A percentile compares a stretch with the other conserved stretches of the same genome.
Conservation (phyloP, 768 basidiomycete genomes). For the Naganishia randhawae region DNA sequence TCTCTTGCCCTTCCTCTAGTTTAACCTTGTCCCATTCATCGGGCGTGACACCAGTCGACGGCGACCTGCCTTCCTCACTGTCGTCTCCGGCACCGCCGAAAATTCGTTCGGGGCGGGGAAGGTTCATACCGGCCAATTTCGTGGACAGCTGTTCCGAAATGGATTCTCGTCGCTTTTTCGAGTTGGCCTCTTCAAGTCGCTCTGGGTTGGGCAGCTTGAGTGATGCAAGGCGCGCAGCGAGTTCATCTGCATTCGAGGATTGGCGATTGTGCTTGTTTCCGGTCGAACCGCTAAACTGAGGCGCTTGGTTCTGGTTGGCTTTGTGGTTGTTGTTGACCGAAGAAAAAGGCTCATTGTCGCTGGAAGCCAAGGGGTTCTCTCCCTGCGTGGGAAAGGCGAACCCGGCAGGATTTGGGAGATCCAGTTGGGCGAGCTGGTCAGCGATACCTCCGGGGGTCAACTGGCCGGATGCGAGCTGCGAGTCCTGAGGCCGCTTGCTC, state of each 20-base stretch:
- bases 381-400: constrained; percentile 33
- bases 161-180: constrained; percentile 40
- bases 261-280: constrained; percentile 29
- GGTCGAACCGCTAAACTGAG: constrained; percentile 20
- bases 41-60: constrained; percentile 40
- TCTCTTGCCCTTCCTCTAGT: constrained; percentile 41
- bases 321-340: not conserved
- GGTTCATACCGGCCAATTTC: constrained; percentile 44
- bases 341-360: constrained; percentile 13
- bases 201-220: constrained; percentile 46
- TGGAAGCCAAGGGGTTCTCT: constrained; percentile 1
- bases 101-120: constrained; percentile 49
- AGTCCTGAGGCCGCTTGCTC: constrained; percentile 4
- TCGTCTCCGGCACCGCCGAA: constrained; percentile 42
- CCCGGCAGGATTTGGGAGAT: constrained; percentile 41
- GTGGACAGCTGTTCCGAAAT: constrained; percentile 45
- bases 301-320: constrained; percentile 10
- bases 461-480: constrained; percentile 7
- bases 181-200: constrained; percentile 36
- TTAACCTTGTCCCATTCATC: constrained; percentile 50
- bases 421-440: constrained; percentile 44
- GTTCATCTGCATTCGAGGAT: constrained; percentile 11
- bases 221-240: constrained; percentile 23
- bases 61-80: constrained; percentile 27
- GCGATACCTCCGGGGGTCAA: constrained; percentile 44